Evolutionary conservation across 1,284 basidiomycete genomes (phyloP), one percentile per base, ranked within the genome.

Genomic region (Cutaneotrichosporon dermatis): DNA sequence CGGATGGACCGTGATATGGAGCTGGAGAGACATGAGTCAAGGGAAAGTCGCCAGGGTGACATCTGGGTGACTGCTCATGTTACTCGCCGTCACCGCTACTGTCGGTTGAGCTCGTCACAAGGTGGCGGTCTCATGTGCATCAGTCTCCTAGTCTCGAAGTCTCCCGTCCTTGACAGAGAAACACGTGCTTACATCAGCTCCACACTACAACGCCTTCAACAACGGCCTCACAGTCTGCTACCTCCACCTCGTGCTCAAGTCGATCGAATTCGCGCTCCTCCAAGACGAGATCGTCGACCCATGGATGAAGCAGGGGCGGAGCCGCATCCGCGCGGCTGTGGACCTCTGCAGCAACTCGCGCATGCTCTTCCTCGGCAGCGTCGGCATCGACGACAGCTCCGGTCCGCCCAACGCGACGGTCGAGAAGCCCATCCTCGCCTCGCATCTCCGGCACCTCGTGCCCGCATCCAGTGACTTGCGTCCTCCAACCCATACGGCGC

Each of bases 261-360:
- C 69, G 37, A 15, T 71, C 55, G 75, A 76, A 58, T 73, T 72
- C 36, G 68, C 57, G 2, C 50, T 72, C 1, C 66, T 73, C 33
- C 25, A 57, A 12, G 58, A 65, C 4, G 67, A 60, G 10, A 49
- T 75, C 6, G 8, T 62, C 33, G 75, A 76, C 63, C 69, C 69
- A 8, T 73, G 69, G 51, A 57, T 62, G 37, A 52, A 54, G 9
- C 59, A 55, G 34, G 12, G 59, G 41, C 61, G 70, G 11, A 44
- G 56, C 37, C 58, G 57, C 13, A 46, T 67, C 1, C 37, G 69
- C 1, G 54, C 65, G 5, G 70, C 69, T 0, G 54, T 72, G 4
- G 72, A 74, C 55, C 51, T 73, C 10, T 60, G 59, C 8, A 51
- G 65, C 46, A 73, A 75, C 58, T 59, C 67, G 0, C 65, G 74